A percentile compares a stretch with the other conserved stretches of the same genome.
phyloP scores from a whole-genome alignment of 2,329 filamentous ascomycete species.

The Colletotrichum sp. region DNA sequence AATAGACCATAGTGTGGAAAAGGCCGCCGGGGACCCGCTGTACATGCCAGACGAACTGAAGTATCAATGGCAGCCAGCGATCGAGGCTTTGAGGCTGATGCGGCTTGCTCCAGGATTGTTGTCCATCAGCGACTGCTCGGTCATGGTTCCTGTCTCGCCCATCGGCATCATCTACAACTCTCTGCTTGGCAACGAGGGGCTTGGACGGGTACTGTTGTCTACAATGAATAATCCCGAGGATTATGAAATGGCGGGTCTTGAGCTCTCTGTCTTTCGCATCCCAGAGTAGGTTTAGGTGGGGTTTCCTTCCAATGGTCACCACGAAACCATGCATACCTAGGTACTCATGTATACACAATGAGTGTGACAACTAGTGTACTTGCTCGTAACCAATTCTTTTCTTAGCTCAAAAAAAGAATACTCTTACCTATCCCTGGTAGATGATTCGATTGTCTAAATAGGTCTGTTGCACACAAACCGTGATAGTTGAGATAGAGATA shows the following conservation, averaged over 20 bases:
- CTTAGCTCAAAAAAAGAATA: background rate
- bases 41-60: constrained; percentile 1
- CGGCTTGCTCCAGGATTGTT: background rate
- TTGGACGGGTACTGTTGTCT: background rate
- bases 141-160: background rate
- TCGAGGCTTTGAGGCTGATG: background rate
- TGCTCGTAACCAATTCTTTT: background rate
- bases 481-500: background rate
- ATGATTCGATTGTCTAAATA: background rate
- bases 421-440: background rate
- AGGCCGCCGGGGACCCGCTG: background rate
- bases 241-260: background rate
- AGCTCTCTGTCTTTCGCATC: background rate
- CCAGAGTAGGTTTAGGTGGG: background rate
- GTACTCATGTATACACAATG: background rate
- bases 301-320: background rate
- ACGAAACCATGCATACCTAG: background rate
- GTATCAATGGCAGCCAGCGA: background rate
- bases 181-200: background rate
- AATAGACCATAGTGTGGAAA: background rate
- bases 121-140: background rate
- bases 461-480: background rate
- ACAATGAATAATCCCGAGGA: background rate
- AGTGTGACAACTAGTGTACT: background rate
- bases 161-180: constrained; percentile 3